Conservation (phyloP, 176 grass and related monocot genomes). For the Carex pumila region DNA sequence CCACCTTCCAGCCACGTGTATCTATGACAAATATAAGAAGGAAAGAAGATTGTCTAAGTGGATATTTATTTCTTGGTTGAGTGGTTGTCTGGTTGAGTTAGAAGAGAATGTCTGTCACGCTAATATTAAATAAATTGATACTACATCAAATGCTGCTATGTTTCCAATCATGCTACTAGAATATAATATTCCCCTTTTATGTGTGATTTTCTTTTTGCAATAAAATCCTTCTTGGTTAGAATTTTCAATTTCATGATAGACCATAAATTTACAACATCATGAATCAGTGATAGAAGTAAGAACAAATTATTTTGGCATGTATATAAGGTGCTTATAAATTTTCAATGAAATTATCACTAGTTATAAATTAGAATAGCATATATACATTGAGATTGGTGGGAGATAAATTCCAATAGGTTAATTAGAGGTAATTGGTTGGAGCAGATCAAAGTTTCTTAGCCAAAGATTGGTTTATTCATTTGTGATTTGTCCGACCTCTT, state of each 20-base stretch:
- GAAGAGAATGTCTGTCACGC: neutral
- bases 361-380: neutral
- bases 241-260: neutral
- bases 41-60: neutral
- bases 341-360: neutral
- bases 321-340: neutral
- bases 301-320: neutral
- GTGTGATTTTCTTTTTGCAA: neutral
- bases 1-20: neutral
- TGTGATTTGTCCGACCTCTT: neutral
- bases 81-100: neutral
- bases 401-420: neutral
- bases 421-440: neutral
- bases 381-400: neutral
- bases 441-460: neutral
- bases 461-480: neutral
- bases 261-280: neutral
- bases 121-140: neutral
- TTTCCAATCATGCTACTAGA: neutral
- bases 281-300: neutral
- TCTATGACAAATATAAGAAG: neutral
- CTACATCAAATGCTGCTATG: neutral
- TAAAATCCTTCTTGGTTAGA: neutral
- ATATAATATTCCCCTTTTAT: neutral
- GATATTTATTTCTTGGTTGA: slow-evolving; percentile 1